Conservation (phyloP, 371 early-diverging fungal genomes). For the Fennellomyces sp. region DNA sequence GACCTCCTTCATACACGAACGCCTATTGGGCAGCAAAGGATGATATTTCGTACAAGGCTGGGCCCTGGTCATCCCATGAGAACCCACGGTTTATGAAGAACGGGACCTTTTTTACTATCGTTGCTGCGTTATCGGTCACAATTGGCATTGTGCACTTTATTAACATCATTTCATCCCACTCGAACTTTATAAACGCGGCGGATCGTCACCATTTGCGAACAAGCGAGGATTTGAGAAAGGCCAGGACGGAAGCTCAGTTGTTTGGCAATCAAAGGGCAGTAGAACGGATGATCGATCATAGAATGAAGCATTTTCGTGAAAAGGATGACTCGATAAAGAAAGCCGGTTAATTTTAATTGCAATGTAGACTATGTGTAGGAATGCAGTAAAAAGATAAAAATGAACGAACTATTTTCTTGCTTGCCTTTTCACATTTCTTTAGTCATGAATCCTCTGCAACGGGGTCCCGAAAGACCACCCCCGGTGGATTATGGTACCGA, state of each 20-base stretch:
- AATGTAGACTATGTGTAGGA: neutral
- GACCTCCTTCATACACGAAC: conserved; percentile 21
- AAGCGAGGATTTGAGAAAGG: conserved; percentile 34
- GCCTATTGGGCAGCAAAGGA: conserved; percentile 21
- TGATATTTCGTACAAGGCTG: conserved; percentile 27
- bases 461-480: too few species aligned
- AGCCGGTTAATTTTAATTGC: neutral
- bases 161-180: conserved; percentile 29
- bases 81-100: conserved; percentile 36
- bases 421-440: conserved; percentile 2
- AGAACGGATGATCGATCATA: conserved; percentile 35
- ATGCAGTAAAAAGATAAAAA: neutral
- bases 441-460: neutral
- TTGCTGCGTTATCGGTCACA: conserved; percentile 32
- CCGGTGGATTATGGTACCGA: conserved; percentile 1
- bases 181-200: conserved; percentile 26
- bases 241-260: conserved; percentile 43
- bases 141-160: conserved; percentile 24
- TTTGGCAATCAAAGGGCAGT: conserved; percentile 47
- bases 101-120: conserved; percentile 30
- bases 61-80: conserved; percentile 26
- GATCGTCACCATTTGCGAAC: conserved; percentile 40
- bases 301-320: conserved; percentile 27
- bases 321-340: neutral
- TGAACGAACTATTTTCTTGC: neutral